Base-by-base conservation (phyloP, 2,329 filamentous ascomycete genomes). In the Botrytis squamosa region DNA sequence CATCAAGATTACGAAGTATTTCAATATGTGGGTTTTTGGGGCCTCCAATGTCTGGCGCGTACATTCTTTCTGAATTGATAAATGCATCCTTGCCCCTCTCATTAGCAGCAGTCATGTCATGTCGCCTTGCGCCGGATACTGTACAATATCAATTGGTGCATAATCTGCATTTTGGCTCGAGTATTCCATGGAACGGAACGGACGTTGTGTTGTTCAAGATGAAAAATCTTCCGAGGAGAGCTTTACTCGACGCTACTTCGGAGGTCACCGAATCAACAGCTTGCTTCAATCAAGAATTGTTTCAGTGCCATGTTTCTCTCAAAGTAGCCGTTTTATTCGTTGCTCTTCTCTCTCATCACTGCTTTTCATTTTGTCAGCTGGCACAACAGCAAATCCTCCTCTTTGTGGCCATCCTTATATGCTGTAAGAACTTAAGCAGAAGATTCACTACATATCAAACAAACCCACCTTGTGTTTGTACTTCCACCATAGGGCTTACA, bases 131-230 rank as follows among this genome's bases (percentile, higher is more conserved):
- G 38, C 49, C 22, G 49, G 25, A 68, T 57, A 57, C 46, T 57
- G 66, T 42, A 68, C 66, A 29, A 68, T 33, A 57, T 18, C 36
- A 42, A 55, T 68, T 55, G 52, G 38, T 68, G 65, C 65, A 68
- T 68, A 40, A 68, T 68, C 65, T 40, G 33, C 49, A 57, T 33
- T 57, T 33, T 9, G 18, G 38, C 38, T 69, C 49, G 66, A 69
- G 66, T 69, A n/a, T 69, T 57, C 66, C 49, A 57, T 69, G 66
- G 66, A 69, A 42, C 66, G 49, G 66, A 57, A 42, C 66, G 66
- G 49, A 69, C n/a, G 66, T 69, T 57, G 66, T 69, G 66, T 57
- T 20, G 40, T 44, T 25, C 66, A 42, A 69, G 52, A 42, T 69
- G 49, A 69, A 29, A 42, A 69, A 57, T 57, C 25, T 18, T 42